These are phyloP conservation scores for Passiflora organensis DNA, from an alignment of 345 rosid genomes.

Conservation along the genomic window DNA sequence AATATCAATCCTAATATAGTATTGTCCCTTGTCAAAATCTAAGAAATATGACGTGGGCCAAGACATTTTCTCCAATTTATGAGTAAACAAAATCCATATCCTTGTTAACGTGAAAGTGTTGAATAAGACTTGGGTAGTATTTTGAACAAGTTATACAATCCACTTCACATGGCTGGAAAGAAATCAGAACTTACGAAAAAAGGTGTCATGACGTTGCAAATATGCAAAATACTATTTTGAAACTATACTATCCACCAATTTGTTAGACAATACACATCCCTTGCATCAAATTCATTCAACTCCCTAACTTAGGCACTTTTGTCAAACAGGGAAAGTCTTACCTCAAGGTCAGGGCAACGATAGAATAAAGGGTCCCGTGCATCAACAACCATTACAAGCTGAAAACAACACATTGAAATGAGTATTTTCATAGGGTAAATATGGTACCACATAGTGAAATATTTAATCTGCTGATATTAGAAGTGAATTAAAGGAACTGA, in stretches of 20 bases:
- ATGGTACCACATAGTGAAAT: background rate
- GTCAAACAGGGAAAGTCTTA: constrained; percentile 20
- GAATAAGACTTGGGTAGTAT: background rate
- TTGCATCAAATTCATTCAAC: background rate
- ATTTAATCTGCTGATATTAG: background rate
- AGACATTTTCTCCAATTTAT: too few relatives aligned
- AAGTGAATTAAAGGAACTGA: background rate
- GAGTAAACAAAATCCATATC: too few relatives aligned
- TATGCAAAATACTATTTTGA: background rate
- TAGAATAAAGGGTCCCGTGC: constrained; percentile 88
- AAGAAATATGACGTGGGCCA: too few relatives aligned
- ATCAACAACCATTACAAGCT: constrained; percentile 98
- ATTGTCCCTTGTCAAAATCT: too few relatives aligned
- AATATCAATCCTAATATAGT: background rate
- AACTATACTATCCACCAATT: background rate
- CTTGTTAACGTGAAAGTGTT: too few relatives aligned
- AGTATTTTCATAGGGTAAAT: background rate
- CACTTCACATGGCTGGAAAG: background rate
- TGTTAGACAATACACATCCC: background rate
- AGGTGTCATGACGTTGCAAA: too few relatives aligned
- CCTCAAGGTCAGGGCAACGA: constrained; percentile 95
- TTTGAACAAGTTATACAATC: background rate
- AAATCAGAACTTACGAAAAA: background rate
- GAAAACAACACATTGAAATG: constrained; percentile 19
- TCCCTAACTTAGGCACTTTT: background rate